Conservation (phyloP, 257 asterid genomes). For the Solanum virginianum region DNA sequence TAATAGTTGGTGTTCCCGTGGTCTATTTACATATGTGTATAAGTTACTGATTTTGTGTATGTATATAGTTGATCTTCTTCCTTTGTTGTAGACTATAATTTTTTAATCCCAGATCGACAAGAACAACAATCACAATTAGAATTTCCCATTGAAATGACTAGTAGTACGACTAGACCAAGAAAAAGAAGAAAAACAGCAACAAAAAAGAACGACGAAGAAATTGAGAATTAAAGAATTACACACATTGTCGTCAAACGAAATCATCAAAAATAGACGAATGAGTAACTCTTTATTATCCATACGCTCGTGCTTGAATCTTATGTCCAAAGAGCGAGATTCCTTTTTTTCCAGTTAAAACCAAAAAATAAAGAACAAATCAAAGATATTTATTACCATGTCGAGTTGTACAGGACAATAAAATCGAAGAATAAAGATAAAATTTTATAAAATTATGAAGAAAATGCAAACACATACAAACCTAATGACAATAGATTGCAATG, state of each 20-base stretch:
- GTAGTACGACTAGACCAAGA: too few relatives aligned
- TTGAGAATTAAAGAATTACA: slow-evolving; percentile 29
- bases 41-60: too few relatives aligned
- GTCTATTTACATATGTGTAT: too few relatives aligned
- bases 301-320: slow-evolving; percentile 17
- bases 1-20: too few relatives aligned
- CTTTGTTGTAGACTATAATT: neutral
- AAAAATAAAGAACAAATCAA: too few relatives aligned
- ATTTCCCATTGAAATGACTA: neutral
- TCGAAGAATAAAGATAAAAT: too few relatives aligned
- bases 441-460: too few relatives aligned
- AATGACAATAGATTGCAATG: too few relatives aligned
- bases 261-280: slow-evolving; percentile 29
- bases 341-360: neutral
- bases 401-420: too few relatives aligned
- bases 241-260: slow-evolving; percentile 30
- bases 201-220: slow-evolving; percentile 17
- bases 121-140: neutral
- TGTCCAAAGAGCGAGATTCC: slow-evolving; percentile 15
- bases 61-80: too few relatives aligned
- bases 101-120: neutral
- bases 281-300: slow-evolving; percentile 20
- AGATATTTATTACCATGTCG: too few relatives aligned
- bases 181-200: neutral
- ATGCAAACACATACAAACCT: too few relatives aligned